Conservation (phyloP, 2,329 filamentous ascomycete genomes). For the Magnaporthiopsis incrustans region DNA sequence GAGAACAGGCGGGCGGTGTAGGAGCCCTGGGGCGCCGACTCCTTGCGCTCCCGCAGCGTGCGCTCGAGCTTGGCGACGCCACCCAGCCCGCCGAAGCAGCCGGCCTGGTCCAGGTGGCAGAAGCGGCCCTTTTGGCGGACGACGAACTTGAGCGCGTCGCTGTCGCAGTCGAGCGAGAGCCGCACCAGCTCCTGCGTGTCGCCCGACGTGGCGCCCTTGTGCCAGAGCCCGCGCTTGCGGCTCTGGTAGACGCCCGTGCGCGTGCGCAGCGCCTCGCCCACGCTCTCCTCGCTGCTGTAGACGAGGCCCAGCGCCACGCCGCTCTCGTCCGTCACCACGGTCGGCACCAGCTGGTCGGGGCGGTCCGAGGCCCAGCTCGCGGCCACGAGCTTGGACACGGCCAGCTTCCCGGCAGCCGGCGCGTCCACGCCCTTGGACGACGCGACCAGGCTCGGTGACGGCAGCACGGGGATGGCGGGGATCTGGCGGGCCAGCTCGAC, state of each 20-base stretch:
- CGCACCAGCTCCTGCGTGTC: slow-evolving; percentile 85
- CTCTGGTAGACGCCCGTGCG: slow-evolving; percentile 85
- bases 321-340: slow-evolving; percentile 82
- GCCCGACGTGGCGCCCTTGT: slow-evolving; percentile 91
- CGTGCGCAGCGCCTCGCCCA: slow-evolving; percentile 76
- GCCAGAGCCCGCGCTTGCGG: slow-evolving; percentile 89
- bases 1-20: slow-evolving; percentile 92
- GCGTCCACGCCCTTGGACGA: slow-evolving; percentile 58
- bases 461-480: slow-evolving; percentile 63
- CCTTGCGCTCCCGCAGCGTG: slow-evolving; percentile 74
- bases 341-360: slow-evolving; percentile 76
- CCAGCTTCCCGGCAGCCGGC: slow-evolving; percentile 45
- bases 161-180: slow-evolving; percentile 85
- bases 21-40: slow-evolving; percentile 76
- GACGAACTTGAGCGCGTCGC: slow-evolving; percentile 82
- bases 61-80: slow-evolving; percentile 81
- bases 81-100: slow-evolving; percentile 81
- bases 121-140: slow-evolving; percentile 88
- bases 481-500: slow-evolving; percentile 39
- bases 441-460: slow-evolving; percentile 57
- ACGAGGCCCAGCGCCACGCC: slow-evolving; percentile 81
- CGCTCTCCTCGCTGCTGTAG: slow-evolving; percentile 88
- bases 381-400: slow-evolving; percentile 63
- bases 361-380: slow-evolving; percentile 74
- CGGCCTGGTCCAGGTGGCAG: slow-evolving; percentile 84